These are phyloP conservation scores for Metarhizium humberi DNA, from an alignment of 2,329 filamentous ascomycete species.

Conservation along the genomic window DNA sequence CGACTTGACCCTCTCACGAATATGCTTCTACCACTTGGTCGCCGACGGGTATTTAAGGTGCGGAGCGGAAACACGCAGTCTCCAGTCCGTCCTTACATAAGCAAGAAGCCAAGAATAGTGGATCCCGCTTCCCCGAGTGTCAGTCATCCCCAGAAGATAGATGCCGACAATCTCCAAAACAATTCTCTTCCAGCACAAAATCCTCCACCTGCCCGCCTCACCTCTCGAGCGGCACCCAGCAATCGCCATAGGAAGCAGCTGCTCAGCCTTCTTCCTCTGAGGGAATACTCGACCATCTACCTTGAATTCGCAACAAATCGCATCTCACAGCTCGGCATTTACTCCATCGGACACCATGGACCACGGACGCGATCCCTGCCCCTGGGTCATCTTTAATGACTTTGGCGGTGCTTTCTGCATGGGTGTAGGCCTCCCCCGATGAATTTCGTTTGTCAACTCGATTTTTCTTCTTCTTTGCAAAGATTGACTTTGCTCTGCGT, in stretches of 20 bases:
- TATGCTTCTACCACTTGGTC: too few relatives aligned
- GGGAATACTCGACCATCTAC: background rate
- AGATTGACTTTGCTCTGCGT: background rate
- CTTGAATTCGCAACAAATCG: background rate
- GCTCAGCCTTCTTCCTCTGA: background rate
- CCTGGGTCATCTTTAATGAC: slow-evolving; percentile 93
- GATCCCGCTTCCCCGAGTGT: background rate
- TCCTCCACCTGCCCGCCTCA: background rate
- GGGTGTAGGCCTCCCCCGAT: slow-evolving; percentile 56
- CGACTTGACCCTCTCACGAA: too few relatives aligned
- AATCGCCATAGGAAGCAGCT: background rate
- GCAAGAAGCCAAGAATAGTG: too few relatives aligned
- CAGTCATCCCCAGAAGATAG: background rate
- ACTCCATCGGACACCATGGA: slow-evolving; percentile 53
- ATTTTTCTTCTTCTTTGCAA: background rate
- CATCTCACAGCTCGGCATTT: too few relatives aligned
- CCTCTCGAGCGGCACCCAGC: background rate
- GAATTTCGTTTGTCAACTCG: background rate
- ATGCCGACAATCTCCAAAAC: too few relatives aligned
- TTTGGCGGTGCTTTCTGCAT: slow-evolving; percentile 96
- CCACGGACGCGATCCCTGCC: slow-evolving; percentile 94
- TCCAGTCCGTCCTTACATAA: too few relatives aligned
- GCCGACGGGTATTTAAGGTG: too few relatives aligned
- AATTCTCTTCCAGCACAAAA: background rate
- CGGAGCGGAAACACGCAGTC: too few relatives aligned